Percentiles rank a stretch among this genome's conserved stretches.
Conservation (phyloP, 148 eudicot genomes). For the Pouteria glomerata region DNA sequence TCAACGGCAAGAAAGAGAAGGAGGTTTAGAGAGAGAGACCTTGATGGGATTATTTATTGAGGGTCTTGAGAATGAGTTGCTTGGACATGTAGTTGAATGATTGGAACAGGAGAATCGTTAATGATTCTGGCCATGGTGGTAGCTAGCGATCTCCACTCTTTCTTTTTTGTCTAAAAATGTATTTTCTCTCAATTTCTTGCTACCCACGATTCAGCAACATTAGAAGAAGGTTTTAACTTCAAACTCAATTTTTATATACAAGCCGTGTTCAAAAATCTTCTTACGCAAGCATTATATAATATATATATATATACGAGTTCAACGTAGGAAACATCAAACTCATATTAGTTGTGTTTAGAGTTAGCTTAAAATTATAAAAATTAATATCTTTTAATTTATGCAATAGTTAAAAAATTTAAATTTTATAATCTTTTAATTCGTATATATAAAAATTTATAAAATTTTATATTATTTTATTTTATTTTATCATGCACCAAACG, state of each 20-base stretch:
- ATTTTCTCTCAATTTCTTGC: neutral
- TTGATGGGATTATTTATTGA: conserved; percentile 18
- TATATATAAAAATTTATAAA: too few relatives aligned
- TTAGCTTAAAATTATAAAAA: too few relatives aligned
- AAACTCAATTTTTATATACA: neutral
- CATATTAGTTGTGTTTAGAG: too few relatives aligned
- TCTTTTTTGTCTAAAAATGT: neutral
- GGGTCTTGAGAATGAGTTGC: conserved; percentile 20
- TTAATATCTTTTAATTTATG: too few relatives aligned
- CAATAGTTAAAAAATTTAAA: too few relatives aligned
- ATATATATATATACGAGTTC: neutral
- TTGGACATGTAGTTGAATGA: conserved; percentile 11
- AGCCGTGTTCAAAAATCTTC: neutral
- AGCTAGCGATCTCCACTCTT: neutral
- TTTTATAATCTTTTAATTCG: too few relatives aligned
- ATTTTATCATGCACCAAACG: too few relatives aligned
- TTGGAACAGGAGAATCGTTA: conserved; percentile 9
- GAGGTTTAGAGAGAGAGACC: neutral
- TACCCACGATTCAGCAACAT: conserved; percentile 1
- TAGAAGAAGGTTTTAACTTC: neutral
- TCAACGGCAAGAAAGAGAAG: neutral
- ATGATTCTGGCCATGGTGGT: conserved; percentile 23
- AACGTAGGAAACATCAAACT: too few relatives aligned
- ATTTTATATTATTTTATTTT: too few relatives aligned
- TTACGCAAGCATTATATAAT: neutral